Evolutionary conservation across 2,329 filamentous ascomycete genomes (phyloP).

Genomic region (Trichophyton mentagrophytes): DNA sequence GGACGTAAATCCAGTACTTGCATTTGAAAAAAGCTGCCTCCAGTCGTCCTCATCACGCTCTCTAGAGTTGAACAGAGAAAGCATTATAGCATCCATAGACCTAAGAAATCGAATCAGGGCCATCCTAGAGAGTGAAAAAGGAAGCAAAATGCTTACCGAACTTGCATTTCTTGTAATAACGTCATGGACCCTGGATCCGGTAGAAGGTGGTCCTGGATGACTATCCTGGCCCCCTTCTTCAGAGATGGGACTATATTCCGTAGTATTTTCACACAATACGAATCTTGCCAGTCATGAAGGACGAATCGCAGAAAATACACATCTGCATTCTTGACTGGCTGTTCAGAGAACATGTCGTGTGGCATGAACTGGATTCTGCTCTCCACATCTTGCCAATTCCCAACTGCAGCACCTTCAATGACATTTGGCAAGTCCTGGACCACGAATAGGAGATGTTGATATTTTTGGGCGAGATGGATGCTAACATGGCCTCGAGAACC

Average conservation of each 20-base stretch:
- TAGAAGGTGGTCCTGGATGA: too few species aligned
- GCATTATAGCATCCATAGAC: constrained; percentile 26
- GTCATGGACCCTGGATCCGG: too few species aligned
- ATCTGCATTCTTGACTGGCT: too few species aligned
- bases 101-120: not conserved
- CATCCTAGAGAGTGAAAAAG: too few species aligned
- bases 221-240: too few species aligned
- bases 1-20: not conserved
- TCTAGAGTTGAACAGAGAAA: constrained; percentile 40
- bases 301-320: constrained; percentile 13
- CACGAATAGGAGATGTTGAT: not conserved
- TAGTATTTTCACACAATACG: too few species aligned
- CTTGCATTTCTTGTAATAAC: too few species aligned
- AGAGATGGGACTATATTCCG: too few species aligned
- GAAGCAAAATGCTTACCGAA: too few species aligned
- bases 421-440: not conserved
- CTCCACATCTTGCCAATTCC: not conserved
- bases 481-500: not conserved
- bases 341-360: constrained; percentile 17
- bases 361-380: constrained; percentile 34
- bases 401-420: not conserved
- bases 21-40: not conserved
- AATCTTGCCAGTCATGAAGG: too few species aligned
- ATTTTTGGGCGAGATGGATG: not conserved
- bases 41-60: constrained; percentile 40